Base-by-base conservation (phyloP, 306 rosid genomes). In the Rubus parviflorus region DNA sequence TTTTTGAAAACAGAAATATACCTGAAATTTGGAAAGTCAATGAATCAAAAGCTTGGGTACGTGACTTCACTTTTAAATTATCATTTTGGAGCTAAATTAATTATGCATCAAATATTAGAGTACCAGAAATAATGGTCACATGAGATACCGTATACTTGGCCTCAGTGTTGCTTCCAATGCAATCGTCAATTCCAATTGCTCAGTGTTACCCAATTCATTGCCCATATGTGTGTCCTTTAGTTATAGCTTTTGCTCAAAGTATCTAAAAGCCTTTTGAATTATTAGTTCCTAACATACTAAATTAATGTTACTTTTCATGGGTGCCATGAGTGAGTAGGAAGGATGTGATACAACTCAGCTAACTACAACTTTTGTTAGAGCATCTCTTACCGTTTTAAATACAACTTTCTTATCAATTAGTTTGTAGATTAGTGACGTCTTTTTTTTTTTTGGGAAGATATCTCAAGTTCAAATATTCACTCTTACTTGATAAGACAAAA, bases 81-180 rank as follows among this genome's bases (percentile, higher is more conserved):
- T 5, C 11, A n/a, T n/a, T 8, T 9, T 54, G 15, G 22, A 20
- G 37, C 63, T 2, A 57, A 57, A 57, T 22, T 57, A 57, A 57
- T 22, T 57, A 22, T 3, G 63, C 63, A 25, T 16, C 9, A 25
- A 42, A 42, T 3, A 15, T 68, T 41, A 54, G 67, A 13, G 11
- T 37, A 12, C 53, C 68, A 68, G 13, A 45, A 77, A 6, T 45
- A 14, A 68, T n/a, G 75, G 68, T 43, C 65, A 45, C 13, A 43
- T 8, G 15, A 23, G 40, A 77, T 69, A 7, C 70, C 70, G 52
- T 22, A 49, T 20, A 40, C 60, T 12, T 56, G n/a, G 58, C 57
- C 35, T 8, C 17, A 9, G 15, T 66, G 74, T 23, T 79, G 13
- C 57, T 51, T 79, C 82, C 82, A 79, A 79, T 72, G 74, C 73